Evolutionary conservation across 139 green algal species (phyloP).

Genomic region (Nannochloris sp.): DNA sequence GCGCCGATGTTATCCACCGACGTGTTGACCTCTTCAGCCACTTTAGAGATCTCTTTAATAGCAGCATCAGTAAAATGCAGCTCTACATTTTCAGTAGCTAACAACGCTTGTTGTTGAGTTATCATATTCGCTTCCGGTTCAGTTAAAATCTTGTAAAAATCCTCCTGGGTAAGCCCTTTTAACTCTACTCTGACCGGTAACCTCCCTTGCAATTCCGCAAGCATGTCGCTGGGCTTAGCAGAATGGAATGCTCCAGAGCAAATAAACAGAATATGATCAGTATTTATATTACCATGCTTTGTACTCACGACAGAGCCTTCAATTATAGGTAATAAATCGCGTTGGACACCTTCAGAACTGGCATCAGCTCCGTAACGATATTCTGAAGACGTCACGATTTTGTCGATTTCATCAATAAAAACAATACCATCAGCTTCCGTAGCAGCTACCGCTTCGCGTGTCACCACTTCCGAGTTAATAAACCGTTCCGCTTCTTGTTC

Average conservation of each 20-base stretch:
- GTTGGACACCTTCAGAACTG: slow-evolving; percentile 76
- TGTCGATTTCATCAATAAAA: slow-evolving; percentile 98
- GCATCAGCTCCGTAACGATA: slow-evolving; percentile 49
- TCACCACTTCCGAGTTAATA: slow-evolving; percentile 52
- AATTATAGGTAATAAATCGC: slow-evolving; percentile 96
- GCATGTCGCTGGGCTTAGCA: slow-evolving; percentile 84
- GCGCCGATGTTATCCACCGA: slow-evolving; percentile 92
- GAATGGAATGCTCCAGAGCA: slow-evolving; percentile 85
- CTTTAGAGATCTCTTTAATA: slow-evolving; percentile 56
- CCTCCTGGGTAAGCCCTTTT: slow-evolving; percentile 60
- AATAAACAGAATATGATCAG: slow-evolving; percentile 98
- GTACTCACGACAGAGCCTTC: slow-evolving; percentile 75
- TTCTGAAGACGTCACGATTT: slow-evolving; percentile 78
- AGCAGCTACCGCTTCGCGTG: slow-evolving; percentile 66
- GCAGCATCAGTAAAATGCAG: slow-evolving; percentile 82
- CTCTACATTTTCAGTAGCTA: slow-evolving; percentile 83
- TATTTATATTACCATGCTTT: slow-evolving; percentile 91
- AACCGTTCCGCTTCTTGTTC: slow-evolving; percentile 69
- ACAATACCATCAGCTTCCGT: slow-evolving; percentile 79
- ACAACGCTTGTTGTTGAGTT: slow-evolving; percentile 83
- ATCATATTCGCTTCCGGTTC: slow-evolving; percentile 79
- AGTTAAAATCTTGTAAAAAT: slow-evolving; percentile 55
- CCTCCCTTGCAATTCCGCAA: slow-evolving; percentile 82
- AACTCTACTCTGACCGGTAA: slow-evolving; percentile 95
- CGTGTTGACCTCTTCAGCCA: slow-evolving; percentile 79